These are phyloP conservation scores for Microbotryum scabiosae DNA, from an alignment of 1,284 basidiomycete species.

Conservation along the genomic window DNA sequence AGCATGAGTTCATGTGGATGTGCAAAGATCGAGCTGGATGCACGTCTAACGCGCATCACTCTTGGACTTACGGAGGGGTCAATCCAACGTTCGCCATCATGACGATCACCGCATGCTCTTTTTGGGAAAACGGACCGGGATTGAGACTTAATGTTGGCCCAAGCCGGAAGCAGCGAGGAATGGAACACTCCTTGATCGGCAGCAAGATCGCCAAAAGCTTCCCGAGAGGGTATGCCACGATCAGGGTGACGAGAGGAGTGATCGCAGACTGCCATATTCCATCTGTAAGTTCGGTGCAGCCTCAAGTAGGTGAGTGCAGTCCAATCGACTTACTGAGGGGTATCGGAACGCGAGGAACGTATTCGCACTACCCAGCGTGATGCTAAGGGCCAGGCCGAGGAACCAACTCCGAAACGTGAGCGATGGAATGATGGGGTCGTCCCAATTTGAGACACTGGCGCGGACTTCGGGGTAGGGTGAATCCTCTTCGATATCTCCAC, in stretches of 20 bases:
- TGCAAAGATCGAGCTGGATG: neutral
- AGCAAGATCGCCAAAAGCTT: conserved; percentile 73
- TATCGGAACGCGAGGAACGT: conserved; percentile 88
- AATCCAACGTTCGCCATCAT: conserved; percentile 85
- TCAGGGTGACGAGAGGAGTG: conserved; percentile 69
- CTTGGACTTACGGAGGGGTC: too few relatives aligned
- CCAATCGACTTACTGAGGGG: conserved; percentile 48
- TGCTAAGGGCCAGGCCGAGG: conserved; percentile 65
- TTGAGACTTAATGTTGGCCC: conserved; percentile 65
- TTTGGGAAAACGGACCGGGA: conserved; percentile 96
- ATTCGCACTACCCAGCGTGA: conserved; percentile 64
- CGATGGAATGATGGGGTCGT: conserved; percentile 87
- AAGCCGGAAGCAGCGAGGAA: conserved; percentile 54
- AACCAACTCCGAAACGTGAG: conserved; percentile 83
- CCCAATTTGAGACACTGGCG: conserved; percentile 91
- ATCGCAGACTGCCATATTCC: conserved; percentile 50
- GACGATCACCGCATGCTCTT: conserved; percentile 84
- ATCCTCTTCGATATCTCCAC: conserved; percentile 63
- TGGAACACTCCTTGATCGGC: conserved; percentile 64
- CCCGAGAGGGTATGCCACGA: conserved; percentile 79
- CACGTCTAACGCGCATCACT: too few relatives aligned
- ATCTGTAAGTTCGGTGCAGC: too few relatives aligned
- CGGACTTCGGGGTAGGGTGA: conserved; percentile 94
- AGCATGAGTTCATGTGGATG: neutral
- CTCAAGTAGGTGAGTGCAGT: too few relatives aligned